phyloP scores from a whole-genome alignment of 2,329 filamentous ascomycete species.

The Fusarium burgessii region DNA sequence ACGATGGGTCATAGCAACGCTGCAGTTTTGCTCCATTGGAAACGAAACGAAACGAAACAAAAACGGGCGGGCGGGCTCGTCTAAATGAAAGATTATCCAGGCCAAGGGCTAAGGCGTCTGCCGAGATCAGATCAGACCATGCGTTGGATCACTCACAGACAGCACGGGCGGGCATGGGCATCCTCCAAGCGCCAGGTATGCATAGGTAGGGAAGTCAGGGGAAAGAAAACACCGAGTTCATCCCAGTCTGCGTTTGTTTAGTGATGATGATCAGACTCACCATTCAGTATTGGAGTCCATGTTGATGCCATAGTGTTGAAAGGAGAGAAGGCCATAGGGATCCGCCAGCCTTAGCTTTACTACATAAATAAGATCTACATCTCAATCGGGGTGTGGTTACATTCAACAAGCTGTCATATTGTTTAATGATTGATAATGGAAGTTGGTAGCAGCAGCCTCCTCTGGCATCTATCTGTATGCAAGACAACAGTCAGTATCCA shows the following conservation, averaged over 20 bases:
- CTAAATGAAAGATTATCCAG: slow-evolving; percentile 16
- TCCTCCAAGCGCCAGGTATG: neutral
- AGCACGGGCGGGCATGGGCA: slow-evolving; percentile 17
- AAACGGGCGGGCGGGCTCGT: slow-evolving; percentile 32
- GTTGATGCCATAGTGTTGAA: neutral
- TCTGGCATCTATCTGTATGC: neutral
- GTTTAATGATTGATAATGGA: neutral
- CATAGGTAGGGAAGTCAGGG: too few species aligned
- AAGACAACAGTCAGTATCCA: neutral
- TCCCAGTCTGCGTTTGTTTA: neutral
- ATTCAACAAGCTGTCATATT: neutral
- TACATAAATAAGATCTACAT: neutral
- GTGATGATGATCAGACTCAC: slow-evolving; percentile 27
- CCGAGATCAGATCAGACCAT: slow-evolving; percentile 35
- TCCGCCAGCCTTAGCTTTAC: neutral
- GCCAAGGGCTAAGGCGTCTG: slow-evolving; percentile 6
- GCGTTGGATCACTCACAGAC: slow-evolving; percentile 15
- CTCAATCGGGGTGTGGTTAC: neutral
- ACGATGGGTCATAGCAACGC: slow-evolving; percentile 12
- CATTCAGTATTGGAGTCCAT: neutral
- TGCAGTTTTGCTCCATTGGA: neutral
- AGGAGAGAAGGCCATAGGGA: neutral
- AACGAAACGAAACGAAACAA: slow-evolving; percentile 40
- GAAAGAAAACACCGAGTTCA: too few species aligned
- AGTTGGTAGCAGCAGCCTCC: neutral